A percentile compares a stretch with the other conserved stretches of the same genome.
Evolutionary conservation across 495 filamentous ascomycete genomes (phyloP).

Genomic region (Cairneyella variabilis): DNA sequence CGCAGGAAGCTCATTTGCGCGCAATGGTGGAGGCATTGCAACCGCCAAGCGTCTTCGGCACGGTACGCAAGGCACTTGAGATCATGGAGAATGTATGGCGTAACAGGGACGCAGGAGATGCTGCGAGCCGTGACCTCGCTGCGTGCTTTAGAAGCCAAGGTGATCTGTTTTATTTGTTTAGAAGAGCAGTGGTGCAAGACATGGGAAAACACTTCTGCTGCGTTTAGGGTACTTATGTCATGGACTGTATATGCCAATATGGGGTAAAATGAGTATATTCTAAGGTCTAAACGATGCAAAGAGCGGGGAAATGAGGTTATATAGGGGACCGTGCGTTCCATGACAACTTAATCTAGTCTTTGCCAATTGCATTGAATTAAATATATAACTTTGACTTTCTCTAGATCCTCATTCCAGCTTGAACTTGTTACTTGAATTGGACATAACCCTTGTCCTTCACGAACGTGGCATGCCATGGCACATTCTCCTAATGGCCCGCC

Average conservation of each 20-base stretch:
- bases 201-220: constrained; percentile 8
- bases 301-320: too few species aligned
- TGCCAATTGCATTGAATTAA: constrained; percentile 3
- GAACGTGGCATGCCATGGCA: constrained; percentile 19
- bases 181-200: constrained; percentile 1
- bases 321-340: too few species aligned
- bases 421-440: constrained; percentile 20
- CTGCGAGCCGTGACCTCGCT: constrained; percentile 35
- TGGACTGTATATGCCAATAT: too few species aligned
- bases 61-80: constrained; percentile 41
- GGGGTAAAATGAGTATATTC: too few species aligned
- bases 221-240: constrained; percentile 11
- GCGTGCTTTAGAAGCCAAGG: constrained; percentile 35
- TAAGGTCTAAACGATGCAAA: too few species aligned
- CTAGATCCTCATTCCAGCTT: constrained; percentile 7
- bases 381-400: constrained; percentile 12
- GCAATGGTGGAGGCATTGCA: constrained; percentile 35
- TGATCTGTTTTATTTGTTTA: constrained; percentile 38
- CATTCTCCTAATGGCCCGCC: constrained; percentile 10
- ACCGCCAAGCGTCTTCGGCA: constrained; percentile 40
- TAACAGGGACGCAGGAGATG: constrained; percentile 28
- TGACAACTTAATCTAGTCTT: not conserved
- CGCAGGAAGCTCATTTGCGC: constrained; percentile 38
- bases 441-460: constrained; percentile 21
- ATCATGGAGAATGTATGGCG: constrained; percentile 50